These are phyloP conservation scores for Cornus florida DNA, from an alignment of 148 eudicot genomes.

Conservation along the genomic window DNA sequence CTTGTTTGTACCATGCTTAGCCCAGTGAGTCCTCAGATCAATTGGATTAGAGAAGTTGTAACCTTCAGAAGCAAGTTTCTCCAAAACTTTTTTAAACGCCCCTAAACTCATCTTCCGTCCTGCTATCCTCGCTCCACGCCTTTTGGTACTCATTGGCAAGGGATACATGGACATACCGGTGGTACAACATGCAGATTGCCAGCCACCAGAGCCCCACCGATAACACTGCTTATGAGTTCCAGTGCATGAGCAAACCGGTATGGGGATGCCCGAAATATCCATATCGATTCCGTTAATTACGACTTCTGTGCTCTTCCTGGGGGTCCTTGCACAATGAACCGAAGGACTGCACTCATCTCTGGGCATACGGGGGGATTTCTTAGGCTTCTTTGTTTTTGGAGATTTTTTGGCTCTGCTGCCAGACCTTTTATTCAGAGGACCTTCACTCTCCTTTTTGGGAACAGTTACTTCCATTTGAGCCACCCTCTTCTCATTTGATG, in stretches of 20 bases:
- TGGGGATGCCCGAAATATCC: slow-evolving; percentile 31
- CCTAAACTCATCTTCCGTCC: slow-evolving; percentile 34
- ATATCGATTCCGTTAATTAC: slow-evolving; percentile 25
- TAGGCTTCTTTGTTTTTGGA: slow-evolving; percentile 23
- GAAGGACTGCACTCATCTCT: slow-evolving; percentile 14
- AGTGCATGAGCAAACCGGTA: slow-evolving; percentile 31
- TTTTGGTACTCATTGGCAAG: slow-evolving; percentile 24
- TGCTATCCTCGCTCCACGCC: slow-evolving; percentile 31
- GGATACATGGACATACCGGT: slow-evolving; percentile 26
- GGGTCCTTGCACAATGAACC: slow-evolving; percentile 21
- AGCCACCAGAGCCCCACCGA: slow-evolving; percentile 32
- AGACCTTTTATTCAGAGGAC: slow-evolving; percentile 19
- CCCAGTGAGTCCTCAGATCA: slow-evolving; percentile 32
- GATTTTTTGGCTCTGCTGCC: slow-evolving; percentile 8
- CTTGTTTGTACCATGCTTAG: slow-evolving; percentile 34
- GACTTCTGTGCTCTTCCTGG: slow-evolving; percentile 23
- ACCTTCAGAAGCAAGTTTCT: slow-evolving; percentile 23
- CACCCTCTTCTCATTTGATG: slow-evolving; percentile 14
- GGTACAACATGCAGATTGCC: slow-evolving; percentile 38
- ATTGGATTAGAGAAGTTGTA: slow-evolving; percentile 19
- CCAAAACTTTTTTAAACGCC: slow-evolving; percentile 27
- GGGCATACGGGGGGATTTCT: background rate
- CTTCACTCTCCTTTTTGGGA: background rate
- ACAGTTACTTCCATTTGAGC: slow-evolving; percentile 18
- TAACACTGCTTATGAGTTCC: slow-evolving; percentile 29